Conservation (phyloP, 164 flowering plant species). For the Warburgia ugandensis region DNA sequence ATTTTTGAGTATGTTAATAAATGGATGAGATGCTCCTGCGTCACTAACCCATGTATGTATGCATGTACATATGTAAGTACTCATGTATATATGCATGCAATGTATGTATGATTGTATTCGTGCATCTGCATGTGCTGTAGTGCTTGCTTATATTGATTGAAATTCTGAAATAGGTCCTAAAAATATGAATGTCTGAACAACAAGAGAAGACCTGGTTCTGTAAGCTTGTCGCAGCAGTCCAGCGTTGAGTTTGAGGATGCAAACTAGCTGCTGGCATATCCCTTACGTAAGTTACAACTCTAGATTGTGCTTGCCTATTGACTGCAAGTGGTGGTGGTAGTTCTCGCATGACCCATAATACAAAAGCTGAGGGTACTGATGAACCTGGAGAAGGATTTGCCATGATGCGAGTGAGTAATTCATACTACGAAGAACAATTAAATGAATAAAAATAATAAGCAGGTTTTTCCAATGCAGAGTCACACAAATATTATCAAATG, state of each 20-base stretch:
- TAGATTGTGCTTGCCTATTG: constrained; percentile 32
- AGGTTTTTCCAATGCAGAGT: too few species aligned
- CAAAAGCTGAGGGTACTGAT: constrained; percentile 72
- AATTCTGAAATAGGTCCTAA: background rate
- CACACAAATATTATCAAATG: background rate
- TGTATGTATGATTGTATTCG: too few species aligned
- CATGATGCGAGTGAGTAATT: too few species aligned
- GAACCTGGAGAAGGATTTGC: constrained; percentile 50
- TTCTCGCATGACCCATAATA: constrained; percentile 84
- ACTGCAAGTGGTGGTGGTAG: constrained; percentile 45
- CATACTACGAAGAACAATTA: background rate
- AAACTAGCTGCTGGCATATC: constrained; percentile 29
- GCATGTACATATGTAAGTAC: too few species aligned
- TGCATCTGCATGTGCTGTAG: background rate
- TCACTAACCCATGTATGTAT: background rate
- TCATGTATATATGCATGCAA: background rate
- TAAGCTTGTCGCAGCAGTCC: constrained; percentile 56
- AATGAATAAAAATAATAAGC: background rate
- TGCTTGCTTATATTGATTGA: background rate
- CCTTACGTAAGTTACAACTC: constrained; percentile 39
- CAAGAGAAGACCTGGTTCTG: constrained; percentile 63
- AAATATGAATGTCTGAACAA: too few species aligned
- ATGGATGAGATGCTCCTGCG: too few species aligned
- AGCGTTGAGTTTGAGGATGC: constrained; percentile 40
- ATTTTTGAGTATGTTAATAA: too few species aligned